Conservation (phyloP, 306 rosid species). For the Gastrolobium villosum region DNA sequence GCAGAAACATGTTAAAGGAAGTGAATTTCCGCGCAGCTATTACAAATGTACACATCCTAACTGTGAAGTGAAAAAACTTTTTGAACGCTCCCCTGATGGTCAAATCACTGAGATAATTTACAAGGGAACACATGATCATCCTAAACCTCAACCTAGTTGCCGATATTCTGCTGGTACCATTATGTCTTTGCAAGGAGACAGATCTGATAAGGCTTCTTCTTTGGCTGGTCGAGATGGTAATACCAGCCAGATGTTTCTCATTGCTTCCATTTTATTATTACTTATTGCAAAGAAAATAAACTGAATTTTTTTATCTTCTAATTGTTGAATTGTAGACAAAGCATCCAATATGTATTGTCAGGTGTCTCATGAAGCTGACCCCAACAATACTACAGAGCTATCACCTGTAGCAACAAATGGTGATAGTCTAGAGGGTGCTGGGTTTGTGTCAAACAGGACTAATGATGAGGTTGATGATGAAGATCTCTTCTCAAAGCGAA, state of each 20-base stretch:
- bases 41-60: conserved; percentile 97
- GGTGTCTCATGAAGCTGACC: conserved; percentile 60
- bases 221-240: conserved; percentile 81
- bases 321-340: conserved; percentile 65
- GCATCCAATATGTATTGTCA: conserved; percentile 63
- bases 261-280: conserved; percentile 24
- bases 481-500: conserved; percentile 84
- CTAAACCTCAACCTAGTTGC: conserved; percentile 94
- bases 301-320: conserved; percentile 29
- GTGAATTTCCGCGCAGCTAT: conserved; percentile 99
- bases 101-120: conserved; percentile 94
- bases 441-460: conserved; percentile 59
- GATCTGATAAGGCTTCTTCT: conserved; percentile 71
- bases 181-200: conserved; percentile 73
- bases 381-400: conserved; percentile 67
- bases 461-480: conserved; percentile 85
- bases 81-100: conserved; percentile 95
- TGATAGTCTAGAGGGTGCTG: conserved; percentile 68
- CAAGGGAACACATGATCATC: conserved; percentile 97
- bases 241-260: conserved; percentile 44
- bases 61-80: conserved; percentile 98
- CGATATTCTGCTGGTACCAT: conserved; percentile 72
- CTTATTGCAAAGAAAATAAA: conserved; percentile 28
- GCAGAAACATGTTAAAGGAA: conserved; percentile 95
- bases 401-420: conserved; percentile 64